A percentile compares a stretch with the other conserved stretches of the same genome.
These are phyloP conservation scores for Tetrahymena elliotti DNA, from an alignment of 73 alveolate genomes.

Conservation along the genomic window DNA sequence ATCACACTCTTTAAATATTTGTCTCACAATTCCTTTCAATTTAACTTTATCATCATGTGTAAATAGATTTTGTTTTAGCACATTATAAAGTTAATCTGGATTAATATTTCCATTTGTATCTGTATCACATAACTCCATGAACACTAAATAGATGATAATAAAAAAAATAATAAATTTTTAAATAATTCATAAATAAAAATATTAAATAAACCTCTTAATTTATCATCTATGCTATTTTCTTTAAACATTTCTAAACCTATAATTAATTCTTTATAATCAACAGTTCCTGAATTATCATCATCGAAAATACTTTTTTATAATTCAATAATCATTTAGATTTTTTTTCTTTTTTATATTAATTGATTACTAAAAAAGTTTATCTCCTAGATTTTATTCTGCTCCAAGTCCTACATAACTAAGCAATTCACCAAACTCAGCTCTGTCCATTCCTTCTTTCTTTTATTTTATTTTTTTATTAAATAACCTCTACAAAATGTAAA, in stretches of 20 bases:
- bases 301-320: constrained; percentile 46
- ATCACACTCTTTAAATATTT: constrained; percentile 63
- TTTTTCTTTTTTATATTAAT: background rate
- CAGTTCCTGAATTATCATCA: constrained; percentile 72
- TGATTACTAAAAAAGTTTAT: constrained; percentile 27
- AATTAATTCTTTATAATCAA: constrained; percentile 67
- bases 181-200: no score
- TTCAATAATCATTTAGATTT: background rate
- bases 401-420: constrained; percentile 30
- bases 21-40: constrained; percentile 50
- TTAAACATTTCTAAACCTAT: constrained; percentile 75
- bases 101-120: constrained; percentile 64
- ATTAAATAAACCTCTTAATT: constrained; percentile 55
- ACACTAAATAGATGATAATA: constrained; percentile 12
- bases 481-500: background rate
- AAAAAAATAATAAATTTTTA: no score
- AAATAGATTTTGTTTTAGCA: constrained; percentile 48
- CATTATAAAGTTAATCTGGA: constrained; percentile 63
- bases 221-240: constrained; percentile 62
- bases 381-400: constrained; percentile 30
- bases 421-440: constrained; percentile 29
- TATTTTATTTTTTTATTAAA: no score
- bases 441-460: constrained; percentile 20
- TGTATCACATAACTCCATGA: constrained; percentile 77
- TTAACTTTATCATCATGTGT: constrained; percentile 57